These are phyloP conservation scores for Brassica nigra DNA, from an alignment of 345 rosid species.

Conservation along the genomic window DNA sequence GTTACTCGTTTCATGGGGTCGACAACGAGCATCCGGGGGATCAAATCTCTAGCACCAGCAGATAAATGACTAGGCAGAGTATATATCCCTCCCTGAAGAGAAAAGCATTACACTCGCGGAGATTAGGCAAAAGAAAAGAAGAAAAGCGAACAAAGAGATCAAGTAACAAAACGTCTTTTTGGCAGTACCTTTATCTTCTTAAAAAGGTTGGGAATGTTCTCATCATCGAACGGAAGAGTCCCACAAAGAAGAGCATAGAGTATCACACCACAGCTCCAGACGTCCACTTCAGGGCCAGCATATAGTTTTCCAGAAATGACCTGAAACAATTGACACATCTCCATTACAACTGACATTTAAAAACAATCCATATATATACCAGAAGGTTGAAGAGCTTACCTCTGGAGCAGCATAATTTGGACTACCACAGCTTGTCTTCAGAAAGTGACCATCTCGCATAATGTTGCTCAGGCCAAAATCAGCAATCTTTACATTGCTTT, in stretches of 20 bases:
- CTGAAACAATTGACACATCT: conserved; percentile 39
- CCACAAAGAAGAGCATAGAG: conserved; percentile 96
- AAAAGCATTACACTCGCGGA: background rate
- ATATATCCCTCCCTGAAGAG: conserved; percentile 75
- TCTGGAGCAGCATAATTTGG: conserved; percentile 97
- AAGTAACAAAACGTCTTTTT: background rate
- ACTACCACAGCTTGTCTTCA: conserved; percentile 96
- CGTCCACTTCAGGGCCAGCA: conserved; percentile 97
- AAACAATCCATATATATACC: background rate
- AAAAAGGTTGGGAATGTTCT: conserved; percentile 85
- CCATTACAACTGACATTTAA: no score
- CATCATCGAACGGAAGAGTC: conserved; percentile 94
- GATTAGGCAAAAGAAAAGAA: background rate
- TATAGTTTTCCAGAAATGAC: conserved; percentile 85
- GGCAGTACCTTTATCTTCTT: conserved; percentile 82
- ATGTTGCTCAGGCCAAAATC: conserved; percentile 97
- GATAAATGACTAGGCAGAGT: conserved; percentile 94
- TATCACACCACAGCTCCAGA: conserved; percentile 99
- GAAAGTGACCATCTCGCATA: conserved; percentile 94
- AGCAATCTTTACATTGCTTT: conserved; percentile 88
- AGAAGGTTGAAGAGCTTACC: conserved; percentile 32
- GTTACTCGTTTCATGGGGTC: conserved; percentile 90
- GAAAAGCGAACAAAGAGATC: background rate
- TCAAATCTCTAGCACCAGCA: conserved; percentile 83
- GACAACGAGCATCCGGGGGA: conserved; percentile 89